Base-by-base conservation (phyloP, 164 flowering plant genomes). In the Sedum album region DNA sequence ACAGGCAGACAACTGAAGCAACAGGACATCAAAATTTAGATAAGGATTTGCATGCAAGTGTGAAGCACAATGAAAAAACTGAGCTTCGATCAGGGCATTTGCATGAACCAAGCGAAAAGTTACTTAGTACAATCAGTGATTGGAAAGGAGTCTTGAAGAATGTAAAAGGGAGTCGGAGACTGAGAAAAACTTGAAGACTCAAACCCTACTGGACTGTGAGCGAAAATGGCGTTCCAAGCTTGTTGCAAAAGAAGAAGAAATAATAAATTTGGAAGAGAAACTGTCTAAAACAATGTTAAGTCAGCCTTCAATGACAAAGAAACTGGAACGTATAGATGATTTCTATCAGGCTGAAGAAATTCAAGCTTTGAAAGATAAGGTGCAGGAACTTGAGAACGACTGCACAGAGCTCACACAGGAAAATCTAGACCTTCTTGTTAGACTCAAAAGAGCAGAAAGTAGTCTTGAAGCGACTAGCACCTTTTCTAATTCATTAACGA, bases 361-460 rank as follows among this genome's bases (percentile, higher is more conserved):
- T 63, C 75, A 78, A 51, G 70, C 63, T 66, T 69, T 87, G 53
- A 80, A 66, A 75, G 79, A 70, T 66, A 84, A 81, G 74, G 73
- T 82, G 33, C 81, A 82, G 74, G 85, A 84, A 69, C 88, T 87
- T 62, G 89, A 87, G 76, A 79, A 61, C 72, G 86, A 85, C 67
- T 85, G 87, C 79, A 78, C 73, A 75, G 88, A 82, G 72, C 84
- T 86, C 48, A 84, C 86, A 46, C 85, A 82, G 23, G 87, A 84
- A 79, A 84, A 86, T 70, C 75, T 84, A 60, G 81, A 77, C 30
- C 90, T 86, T 70, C 44, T 80, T 64, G 60, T 79, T 26, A 79
- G 82, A 77, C 76, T 86, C 64, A 82, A 86, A 57, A 82, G 78
- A 74, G 73, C 78, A 35, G 71, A 64, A 60, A 79, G 66, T 70